These are phyloP conservation scores for Aspergillus sp. DNA, from an alignment of 2,329 filamentous ascomycete genomes.

Conservation along the genomic window DNA sequence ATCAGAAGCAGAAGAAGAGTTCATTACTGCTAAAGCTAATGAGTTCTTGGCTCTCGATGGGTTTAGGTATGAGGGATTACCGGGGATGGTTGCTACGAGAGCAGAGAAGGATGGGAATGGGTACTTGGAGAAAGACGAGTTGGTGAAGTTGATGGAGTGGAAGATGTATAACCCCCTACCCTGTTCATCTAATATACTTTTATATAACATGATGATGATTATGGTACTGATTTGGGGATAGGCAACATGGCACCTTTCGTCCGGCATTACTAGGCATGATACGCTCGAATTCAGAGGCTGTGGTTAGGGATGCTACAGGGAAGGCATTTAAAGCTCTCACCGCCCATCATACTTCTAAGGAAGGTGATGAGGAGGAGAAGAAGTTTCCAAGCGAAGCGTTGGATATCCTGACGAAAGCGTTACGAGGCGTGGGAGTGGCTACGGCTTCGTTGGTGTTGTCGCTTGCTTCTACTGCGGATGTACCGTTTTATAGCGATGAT, in stretches of 20 bases:
- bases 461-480: slow-evolving; percentile 25
- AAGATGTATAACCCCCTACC: slow-evolving; percentile 40
- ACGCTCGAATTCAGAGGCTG: slow-evolving; percentile 34
- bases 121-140: slow-evolving; percentile 36
- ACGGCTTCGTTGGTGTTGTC: slow-evolving; percentile 47
- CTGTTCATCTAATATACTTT: not conserved
- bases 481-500: slow-evolving; percentile 49
- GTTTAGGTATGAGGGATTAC: slow-evolving; percentile 42
- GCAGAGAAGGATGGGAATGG: slow-evolving; percentile 6
- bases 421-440: slow-evolving; percentile 46
- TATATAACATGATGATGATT: not conserved
- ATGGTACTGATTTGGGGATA: slow-evolving; percentile 11
- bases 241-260: slow-evolving; percentile 44
- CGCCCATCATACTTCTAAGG: not conserved
- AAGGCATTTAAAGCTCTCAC: slow-evolving; percentile 26
- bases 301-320: slow-evolving; percentile 30
- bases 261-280: slow-evolving; percentile 45
- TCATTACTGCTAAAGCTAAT: not conserved
- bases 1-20: not conserved
- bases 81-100: slow-evolving; percentile 24
- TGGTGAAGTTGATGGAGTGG: slow-evolving; percentile 46
- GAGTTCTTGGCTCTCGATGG: slow-evolving; percentile 36
- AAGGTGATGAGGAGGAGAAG: not conserved
- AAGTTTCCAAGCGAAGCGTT: slow-evolving; percentile 35
- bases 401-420: slow-evolving; percentile 34